Evolutionary conservation across 768 basidiomycete species (phyloP), one percentile per base, ranked within the genome.

Genomic region (Kwoniella dejecticola): DNA sequence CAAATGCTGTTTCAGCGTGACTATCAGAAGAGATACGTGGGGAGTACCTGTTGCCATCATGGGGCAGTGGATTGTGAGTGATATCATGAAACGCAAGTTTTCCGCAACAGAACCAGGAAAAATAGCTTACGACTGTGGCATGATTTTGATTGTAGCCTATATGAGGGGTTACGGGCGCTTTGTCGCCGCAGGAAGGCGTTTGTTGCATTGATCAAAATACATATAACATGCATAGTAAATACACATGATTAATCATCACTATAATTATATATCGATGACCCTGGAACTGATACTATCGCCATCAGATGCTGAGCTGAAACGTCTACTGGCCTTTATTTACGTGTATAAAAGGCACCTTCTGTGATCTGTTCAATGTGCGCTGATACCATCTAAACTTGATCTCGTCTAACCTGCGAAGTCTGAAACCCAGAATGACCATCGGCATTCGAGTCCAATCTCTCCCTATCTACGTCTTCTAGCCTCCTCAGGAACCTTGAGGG

Each of bases 1-100:
- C 57, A 70, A 73, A 56, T 79, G 79, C 57, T 78, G 77, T 70
- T 77, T 79, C 59, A 76, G 72, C 45, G 77, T 77, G 23, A 81
- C 80, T 6, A 80, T 81, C 24, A 59, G 80, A 46, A 62, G 80
- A 41, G 77, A 78, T 58, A 73, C 75, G 5, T 78, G 74, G 72
- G 77, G 77, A 33, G 71, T 78, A 7, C 77, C 77, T 0, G 75
- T 76, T 13, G 77, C 77, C 6, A 68, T 78, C 26, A 70, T 78
- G 66, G 76, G 76, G 19, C 75, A 77, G 50, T 77, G 71, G 71
- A 77, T 78, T 40, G 72, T 70, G 45, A 64, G 69, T 50, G 5
- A 50, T 31, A 48, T 48, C 36, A 38, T 38, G 36, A 38, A 38
- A 38, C 36, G 8, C 17, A 38, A 8, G 17, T 8, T 8, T 8